These are phyloP conservation scores for Cryptococcus sp. DNA, from an alignment of 1,284 basidiomycete species.

Conservation along the genomic window DNA sequence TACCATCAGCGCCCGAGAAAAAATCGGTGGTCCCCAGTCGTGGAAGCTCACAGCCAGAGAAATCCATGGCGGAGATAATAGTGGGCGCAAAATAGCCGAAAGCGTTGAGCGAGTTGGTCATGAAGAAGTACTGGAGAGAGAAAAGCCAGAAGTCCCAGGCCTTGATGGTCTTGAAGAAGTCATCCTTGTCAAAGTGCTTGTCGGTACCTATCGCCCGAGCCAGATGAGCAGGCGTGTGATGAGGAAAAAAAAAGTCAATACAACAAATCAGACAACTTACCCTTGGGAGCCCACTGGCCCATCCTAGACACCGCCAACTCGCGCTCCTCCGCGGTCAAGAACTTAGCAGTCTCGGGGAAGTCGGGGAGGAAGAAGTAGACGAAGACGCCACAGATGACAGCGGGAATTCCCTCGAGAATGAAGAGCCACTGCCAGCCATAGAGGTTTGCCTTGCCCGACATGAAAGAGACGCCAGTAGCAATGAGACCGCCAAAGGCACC, in stretches of 20 bases:
- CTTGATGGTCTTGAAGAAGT: conserved; percentile 27
- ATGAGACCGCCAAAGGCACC: conserved; percentile 35
- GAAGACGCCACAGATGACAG: conserved; percentile 49
- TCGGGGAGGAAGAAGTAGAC: conserved; percentile 53
- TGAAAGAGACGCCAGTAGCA: conserved; percentile 32
- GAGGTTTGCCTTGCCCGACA: conserved; percentile 26
- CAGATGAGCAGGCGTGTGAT: too few relatives aligned
- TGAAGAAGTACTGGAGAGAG: conserved; percentile 64
- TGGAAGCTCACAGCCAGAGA: conserved; percentile 37
- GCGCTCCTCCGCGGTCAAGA: conserved; percentile 67
- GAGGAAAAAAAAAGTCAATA: too few relatives aligned
- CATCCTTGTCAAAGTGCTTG: conserved; percentile 36
- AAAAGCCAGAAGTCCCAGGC: conserved; percentile 37
- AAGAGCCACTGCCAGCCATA: conserved; percentile 48
- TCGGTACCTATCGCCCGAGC: conserved; percentile 17
- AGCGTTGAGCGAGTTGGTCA: conserved; percentile 51
- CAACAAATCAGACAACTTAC: background rate
- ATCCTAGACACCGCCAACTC: conserved; percentile 65
- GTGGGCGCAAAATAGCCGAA: conserved; percentile 64
- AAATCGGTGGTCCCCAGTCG: background rate
- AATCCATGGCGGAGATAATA: conserved; percentile 61
- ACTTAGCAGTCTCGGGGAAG: conserved; percentile 53
- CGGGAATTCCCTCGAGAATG: conserved; percentile 55
- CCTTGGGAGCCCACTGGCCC: conserved; percentile 64
- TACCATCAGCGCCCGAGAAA: background rate